These are phyloP conservation scores for Thraustochytrium sp. DNA, from an alignment of 352 stramenopile species.

Conservation along the genomic window DNA sequence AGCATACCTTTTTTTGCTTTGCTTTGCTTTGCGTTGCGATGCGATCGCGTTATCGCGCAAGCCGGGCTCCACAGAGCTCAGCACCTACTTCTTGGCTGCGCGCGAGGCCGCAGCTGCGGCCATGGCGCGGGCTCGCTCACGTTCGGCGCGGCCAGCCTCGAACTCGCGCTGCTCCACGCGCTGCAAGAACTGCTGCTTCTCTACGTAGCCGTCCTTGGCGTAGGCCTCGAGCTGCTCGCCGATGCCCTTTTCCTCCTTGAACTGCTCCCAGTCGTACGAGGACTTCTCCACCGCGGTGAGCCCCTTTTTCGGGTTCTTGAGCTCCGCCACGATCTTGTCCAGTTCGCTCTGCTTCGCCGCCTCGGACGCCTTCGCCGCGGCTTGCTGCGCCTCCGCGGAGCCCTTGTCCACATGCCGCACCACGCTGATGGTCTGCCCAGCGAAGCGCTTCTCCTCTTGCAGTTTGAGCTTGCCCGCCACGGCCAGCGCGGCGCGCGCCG, in stretches of 20 bases:
- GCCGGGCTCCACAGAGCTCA: neutral
- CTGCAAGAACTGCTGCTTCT: constrained; percentile 81
- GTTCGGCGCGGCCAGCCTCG: constrained; percentile 76
- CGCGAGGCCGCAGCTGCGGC: neutral
- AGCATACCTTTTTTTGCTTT: no score
- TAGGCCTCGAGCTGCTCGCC: constrained; percentile 75
- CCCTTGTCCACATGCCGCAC: neutral
- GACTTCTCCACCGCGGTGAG: constrained; percentile 82
- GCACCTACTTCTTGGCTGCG: neutral
- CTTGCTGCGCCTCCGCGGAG: neutral
- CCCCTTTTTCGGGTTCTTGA: constrained; percentile 63
- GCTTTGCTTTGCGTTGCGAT: no score
- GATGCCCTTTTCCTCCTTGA: constrained; percentile 77
- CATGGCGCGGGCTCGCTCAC: constrained; percentile 53
- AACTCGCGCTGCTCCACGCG: constrained; percentile 76
- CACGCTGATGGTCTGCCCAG: constrained; percentile 27
- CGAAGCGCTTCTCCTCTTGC: neutral
- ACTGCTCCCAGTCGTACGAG: constrained; percentile 81
- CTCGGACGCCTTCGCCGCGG: neutral
- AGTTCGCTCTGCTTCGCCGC: neutral
- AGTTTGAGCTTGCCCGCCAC: constrained; percentile 20
- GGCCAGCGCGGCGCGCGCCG: neutral
- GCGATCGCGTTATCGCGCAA: no score
- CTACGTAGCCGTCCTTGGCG: constrained; percentile 77
- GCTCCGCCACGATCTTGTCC: constrained; percentile 25